Evolutionary conservation across 768 basidiomycete genomes (phyloP), one percentile per base, ranked within the genome.

Genomic region (Amanita polypyramis): DNA sequence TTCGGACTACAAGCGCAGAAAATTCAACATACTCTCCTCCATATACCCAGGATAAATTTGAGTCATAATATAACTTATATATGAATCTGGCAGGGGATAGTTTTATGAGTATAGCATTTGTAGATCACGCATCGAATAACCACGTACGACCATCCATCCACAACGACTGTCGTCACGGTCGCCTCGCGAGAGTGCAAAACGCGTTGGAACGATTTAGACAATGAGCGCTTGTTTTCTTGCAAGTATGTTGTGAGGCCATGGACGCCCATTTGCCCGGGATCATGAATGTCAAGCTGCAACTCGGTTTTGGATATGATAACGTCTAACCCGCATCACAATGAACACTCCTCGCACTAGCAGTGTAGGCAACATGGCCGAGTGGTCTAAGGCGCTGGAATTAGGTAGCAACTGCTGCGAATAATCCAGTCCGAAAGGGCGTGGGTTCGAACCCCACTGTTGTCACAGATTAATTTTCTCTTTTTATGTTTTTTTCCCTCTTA

Each of bases 111-210:
- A 27, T 7, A 27, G 25, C 25, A 27, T 27, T 4, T 46, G 40
- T 49, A 52, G 35, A 47, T 21, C 51, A 21, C 48, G 19, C 23
- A 51, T 51, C 6, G 50, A 30, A 48, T 34, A 42, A 19, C 35
- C 38, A 80, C 88, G 80, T 62, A 91, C 88, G 88, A 89, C 85
- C 82, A 88, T 38, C 77, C 88, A 65, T 92, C 88, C 43, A 91
- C 75, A 7, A 92, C 81, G 51, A 89, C 66, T 27, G 76, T 67
- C 15, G 72, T 68, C 41, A 63, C 50, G 20, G 49, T 46, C 37
- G 49, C 54, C 3, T 59, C 54, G 36, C 55, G 42, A n/a, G 57
- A 42, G 19, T 52, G 32, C 47, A 53, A 34, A 47, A 60, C 42
- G 45, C 63, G 42, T 29, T 58, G 52, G 50, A 58, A 55, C 4